Evolutionary conservation across 139 green algal genomes (phyloP), one percentile per base, ranked within the genome.

Genomic region (Chlorella sp.): DNA sequence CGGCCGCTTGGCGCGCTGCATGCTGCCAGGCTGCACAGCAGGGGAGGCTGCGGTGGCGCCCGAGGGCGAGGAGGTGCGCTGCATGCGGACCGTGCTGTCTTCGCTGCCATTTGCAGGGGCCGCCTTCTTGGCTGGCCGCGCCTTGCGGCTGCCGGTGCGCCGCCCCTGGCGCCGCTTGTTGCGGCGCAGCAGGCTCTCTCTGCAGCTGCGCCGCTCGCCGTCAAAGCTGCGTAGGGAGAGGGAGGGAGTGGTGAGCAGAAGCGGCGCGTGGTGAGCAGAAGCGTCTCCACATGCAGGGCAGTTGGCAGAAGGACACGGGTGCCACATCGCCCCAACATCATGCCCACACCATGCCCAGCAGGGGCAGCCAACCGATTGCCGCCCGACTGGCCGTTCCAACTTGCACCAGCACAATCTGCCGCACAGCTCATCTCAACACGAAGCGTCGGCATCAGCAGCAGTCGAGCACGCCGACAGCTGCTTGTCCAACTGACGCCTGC

Each of bases 131-230:
- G 21, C 57, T 4, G 25, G 0, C 57, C 30, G 62, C 21, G 25
- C 41, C 34, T 21, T 34, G n/a, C 32, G 20, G 55, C 32, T 51
- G 30, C 47, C 57, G 20, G 17, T n/a, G 36, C 76, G 76, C 60
- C 60, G 71, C 51, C 76, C 36, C 13, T 62, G 57, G 20, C 76
- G 76, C 76, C 76, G 76, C 60, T 20, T 20, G 76, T 72, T 73
- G 36, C 76, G 60, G 4, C 76, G 76, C 76, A 73, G 60, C 60
- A 82, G 60, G 60, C 76, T 82, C 16, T n/a, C 17, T 1, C 76
- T 60, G 60, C 76, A 82, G 60, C 36, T 62, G 25, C 76, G 76
- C 60, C 76, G 76, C 36, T 82, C 60, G 16, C 36, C 76, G 55
- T 82, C 76, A 82, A 82, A 82, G 60, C 76, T 82, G 76, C 60